Evolutionary conservation across 495 filamentous ascomycete species (phyloP), one percentile per base, ranked within the genome.

Genomic region (Hypomontagnella monticulosa): DNA sequence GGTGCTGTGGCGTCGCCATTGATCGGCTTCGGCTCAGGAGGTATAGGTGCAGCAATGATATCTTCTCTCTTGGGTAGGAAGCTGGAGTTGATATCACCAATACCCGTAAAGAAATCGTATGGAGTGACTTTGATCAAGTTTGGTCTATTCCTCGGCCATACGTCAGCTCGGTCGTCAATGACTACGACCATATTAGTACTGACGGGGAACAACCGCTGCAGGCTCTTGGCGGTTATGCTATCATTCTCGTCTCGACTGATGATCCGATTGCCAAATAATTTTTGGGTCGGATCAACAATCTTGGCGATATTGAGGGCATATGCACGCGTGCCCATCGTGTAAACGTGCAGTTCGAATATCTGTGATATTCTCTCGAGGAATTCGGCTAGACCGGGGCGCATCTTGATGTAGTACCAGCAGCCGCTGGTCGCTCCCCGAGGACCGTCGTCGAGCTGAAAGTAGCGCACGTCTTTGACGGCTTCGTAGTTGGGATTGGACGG

Each of bases 111-210:
- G 74, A 99, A 99, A 72, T 98, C 93, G 73, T 96, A 99, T 4
- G 93, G 92, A 11, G 84, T 85, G 30, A 99, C 96, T 77, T 96
- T 97, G 78, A 99, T 92, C 18, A 99, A 83, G 68, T 99, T 97
- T 9, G 89, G 85, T 67, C 89, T 89, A 85, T 96, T 98, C 46
- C 89, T 87, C n/a, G 84, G 84, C 95, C 95, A 99, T n/a, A 99
- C 93, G 74, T 99, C 95, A 32, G 92, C 92, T 66, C 95, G 85
- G 71, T 99, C 95, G 75, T 99, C 95, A 61, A 99, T 99, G 70
- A 99, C 97, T 23, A 96, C 93, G 15, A 97, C 95, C 95, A 99
- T 99, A 78, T 96, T 94, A 8, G 93, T 97, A 77, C 97, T 95
- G 41, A 96, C 91, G 12, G 95, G 95, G 75, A 99, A 99, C 33